phyloP scores from a whole-genome alignment of 2,329 filamentous ascomycete genomes.

The Dryadomyces quercivorus region DNA sequence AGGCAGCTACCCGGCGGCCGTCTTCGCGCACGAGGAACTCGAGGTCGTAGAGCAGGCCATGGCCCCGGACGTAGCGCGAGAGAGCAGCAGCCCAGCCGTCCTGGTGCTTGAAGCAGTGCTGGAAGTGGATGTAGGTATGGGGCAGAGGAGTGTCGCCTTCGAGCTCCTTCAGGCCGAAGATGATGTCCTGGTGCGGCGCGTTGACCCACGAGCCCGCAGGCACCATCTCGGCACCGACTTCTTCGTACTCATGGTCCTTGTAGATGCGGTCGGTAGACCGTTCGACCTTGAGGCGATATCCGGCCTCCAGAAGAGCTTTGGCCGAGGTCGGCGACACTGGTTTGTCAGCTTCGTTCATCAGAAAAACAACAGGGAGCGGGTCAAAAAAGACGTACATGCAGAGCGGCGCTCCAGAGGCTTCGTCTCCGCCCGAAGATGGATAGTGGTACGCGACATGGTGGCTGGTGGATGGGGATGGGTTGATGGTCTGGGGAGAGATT shows the following conservation, averaged over 20 bases:
- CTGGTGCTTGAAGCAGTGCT: conserved; percentile 63
- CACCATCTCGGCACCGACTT: conserved; percentile 52
- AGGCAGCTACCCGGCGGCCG: conserved; percentile 59
- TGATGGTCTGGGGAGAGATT: too few relatives aligned
- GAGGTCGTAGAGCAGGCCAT: conserved; percentile 69
- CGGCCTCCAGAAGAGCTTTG: conserved; percentile 51
- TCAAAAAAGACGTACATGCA: conserved; percentile 4
- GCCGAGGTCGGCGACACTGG: conserved; percentile 12
- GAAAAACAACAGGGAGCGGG: neutral
- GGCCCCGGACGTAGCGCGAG: conserved; percentile 64
- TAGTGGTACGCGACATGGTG: conserved; percentile 2
- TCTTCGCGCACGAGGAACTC: conserved; percentile 67
- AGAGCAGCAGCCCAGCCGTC: conserved; percentile 69
- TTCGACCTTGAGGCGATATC: conserved; percentile 58
- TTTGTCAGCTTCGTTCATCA: neutral
- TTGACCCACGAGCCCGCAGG: conserved; percentile 55
- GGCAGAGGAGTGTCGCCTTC: conserved; percentile 57
- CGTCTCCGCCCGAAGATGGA: conserved; percentile 13
- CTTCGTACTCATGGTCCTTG: conserved; percentile 47
- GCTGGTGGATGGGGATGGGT: too few relatives aligned
- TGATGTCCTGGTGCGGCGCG: conserved; percentile 55
- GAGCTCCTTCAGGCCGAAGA: conserved; percentile 69
- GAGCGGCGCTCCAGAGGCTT: conserved; percentile 15
- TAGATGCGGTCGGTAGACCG: conserved; percentile 55
- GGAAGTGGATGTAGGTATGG: conserved; percentile 60